Evolutionary conservation across 2,329 filamentous ascomycete species (phyloP), one percentile per base, ranked within the genome.

Genomic region (Magnaporthiopsis incrustans): DNA sequence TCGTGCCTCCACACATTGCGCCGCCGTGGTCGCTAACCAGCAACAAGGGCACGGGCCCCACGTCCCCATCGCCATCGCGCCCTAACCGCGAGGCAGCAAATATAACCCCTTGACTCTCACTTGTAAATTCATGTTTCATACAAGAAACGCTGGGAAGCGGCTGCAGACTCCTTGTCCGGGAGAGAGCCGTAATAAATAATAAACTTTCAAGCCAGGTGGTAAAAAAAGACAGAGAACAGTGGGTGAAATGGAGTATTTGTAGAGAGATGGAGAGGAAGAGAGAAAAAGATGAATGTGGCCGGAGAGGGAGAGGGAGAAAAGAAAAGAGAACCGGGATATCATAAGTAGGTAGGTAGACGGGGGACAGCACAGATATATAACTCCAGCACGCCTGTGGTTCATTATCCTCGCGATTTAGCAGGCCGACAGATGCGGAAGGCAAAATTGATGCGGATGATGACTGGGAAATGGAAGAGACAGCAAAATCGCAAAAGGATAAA

Each of bases 281-380:
- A 58, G 14, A 15, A 18, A 57, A 30, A 30, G 26, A 30, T 15
- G 26, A 32, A 26, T 12, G 12, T 27, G n/a, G 25, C 18, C 12
- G n/a, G 27, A 26, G 56, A 57, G 56, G 56, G 14, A 30, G 27
- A 30, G 30, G 30, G 30, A 30, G 7, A 30, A 30, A 35, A 50
- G 44, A 50, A 53, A 58, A 58, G 27, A 57, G 56, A 11, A 12
- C 44, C 22, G 60, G 60, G 60, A 62, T 62, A 62, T 62, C 60
- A 62, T 62, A 30, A 30, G 30, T 30, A 30, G 18, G 53, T 62
- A 44, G 18, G n/a, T 53, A 53, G 22, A n/a, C 38, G 22, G 22
- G 44, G 44, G 44, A 53, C 10, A 25, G 22, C 44, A 53, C 44
- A n/a, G 44, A 53, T 53, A 10, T 53, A 53, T 53, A 53, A 53